Base-by-base conservation (phyloP, 177 flowering plant genomes). In the Vitis hybrid region DNA sequence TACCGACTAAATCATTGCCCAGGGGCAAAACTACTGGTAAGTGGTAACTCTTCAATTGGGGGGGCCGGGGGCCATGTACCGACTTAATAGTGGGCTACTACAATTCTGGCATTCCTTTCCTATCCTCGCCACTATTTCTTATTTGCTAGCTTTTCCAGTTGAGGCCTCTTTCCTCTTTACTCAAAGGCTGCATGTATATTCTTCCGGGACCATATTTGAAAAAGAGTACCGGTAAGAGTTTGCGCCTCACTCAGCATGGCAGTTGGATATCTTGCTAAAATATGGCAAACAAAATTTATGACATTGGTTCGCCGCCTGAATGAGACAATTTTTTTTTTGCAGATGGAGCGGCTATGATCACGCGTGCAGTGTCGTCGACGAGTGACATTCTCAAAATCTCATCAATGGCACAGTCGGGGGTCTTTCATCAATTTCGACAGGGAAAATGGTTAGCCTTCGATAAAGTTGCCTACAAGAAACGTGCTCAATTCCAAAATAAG, bases 161-260 rank as follows among this genome's bases (percentile, higher is more conserved):
- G 35, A 50, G 50, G 56, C 67, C 2, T 13, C 27, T 21, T 65
- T 52, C 12, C n/a, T 6, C 67, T 51, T 53, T 51, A 51, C n/a
- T 21, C 13, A 11, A 65, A 65, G 67, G 46, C 35, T 49, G 58
- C 67, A 24, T 51, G 58, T 5, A 20, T 17, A 51, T 21, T 65
- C 46, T 65, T 52, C 24, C 52, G 66, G 67, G 57, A 65, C 67
- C 67, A 65, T 52, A 20, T 27, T 27, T 27, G 30, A 27, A 27
- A 27, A 27, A 27, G 30, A 27, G 30, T 27, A 27, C 30, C 30
- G 30, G 30, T 27, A 27, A 27, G 30, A 27, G 5, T 27, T 41
- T 8, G 9, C 46, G 6, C 46, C 46, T 41, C 9, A 41, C 46
- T 41, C 46, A 41, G 46, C 46, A 41, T 24, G 56, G 18, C 9